Evolutionary conservation across 176 grass and related monocot species (phyloP).

Genomic region (Musa acuminata): DNA sequence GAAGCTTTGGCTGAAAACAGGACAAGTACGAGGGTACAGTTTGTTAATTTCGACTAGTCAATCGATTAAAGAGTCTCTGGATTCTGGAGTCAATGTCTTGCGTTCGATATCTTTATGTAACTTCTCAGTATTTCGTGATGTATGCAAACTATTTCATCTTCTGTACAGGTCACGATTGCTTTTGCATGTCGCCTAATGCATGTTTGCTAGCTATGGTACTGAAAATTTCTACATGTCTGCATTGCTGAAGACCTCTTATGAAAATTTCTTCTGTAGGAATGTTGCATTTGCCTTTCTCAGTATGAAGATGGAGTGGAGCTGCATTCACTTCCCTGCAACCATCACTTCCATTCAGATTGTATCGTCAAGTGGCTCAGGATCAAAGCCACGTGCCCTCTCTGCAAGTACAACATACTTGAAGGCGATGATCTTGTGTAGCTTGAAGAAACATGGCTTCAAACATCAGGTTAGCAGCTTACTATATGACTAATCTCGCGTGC

Average conservation of each 20-base stretch:
- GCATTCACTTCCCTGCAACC: conserved; percentile 16
- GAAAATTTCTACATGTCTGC: neutral
- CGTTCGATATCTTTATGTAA: neutral
- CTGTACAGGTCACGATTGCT: neutral
- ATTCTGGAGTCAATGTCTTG: too few species aligned
- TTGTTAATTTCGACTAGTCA: too few species aligned
- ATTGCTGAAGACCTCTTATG: neutral
- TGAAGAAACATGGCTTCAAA: neutral
- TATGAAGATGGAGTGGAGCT: conserved; percentile 23
- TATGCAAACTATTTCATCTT: neutral
- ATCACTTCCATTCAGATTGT: conserved; percentile 21
- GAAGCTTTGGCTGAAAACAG: too few species aligned
- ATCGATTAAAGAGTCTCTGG: too few species aligned
- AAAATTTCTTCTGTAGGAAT: conserved; percentile 12
- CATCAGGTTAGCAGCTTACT: neutral
- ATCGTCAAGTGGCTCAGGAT: conserved; percentile 20
- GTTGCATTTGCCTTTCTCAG: conserved; percentile 22
- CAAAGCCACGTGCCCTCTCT: conserved; percentile 16
- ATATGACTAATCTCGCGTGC: neutral
- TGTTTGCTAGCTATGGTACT: neutral
- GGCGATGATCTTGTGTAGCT: neutral
- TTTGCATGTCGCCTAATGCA: neutral
- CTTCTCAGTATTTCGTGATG: neutral
- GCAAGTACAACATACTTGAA: conserved; percentile 14
- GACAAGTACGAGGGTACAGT: too few species aligned